These are phyloP conservation scores for Astrothelium subdiscretum DNA, from an alignment of 495 filamentous ascomycete genomes.

Conservation along the genomic window DNA sequence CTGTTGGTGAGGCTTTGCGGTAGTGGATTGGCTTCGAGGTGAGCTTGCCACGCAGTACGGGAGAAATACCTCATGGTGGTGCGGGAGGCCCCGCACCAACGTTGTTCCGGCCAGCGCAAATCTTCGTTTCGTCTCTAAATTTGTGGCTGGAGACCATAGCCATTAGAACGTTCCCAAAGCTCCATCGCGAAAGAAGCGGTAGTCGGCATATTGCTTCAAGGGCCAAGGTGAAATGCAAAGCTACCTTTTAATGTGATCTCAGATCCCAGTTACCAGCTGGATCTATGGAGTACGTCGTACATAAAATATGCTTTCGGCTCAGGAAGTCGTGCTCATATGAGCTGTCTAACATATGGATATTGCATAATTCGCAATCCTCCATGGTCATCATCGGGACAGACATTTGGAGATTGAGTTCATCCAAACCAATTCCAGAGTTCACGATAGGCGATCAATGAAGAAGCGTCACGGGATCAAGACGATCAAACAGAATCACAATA, in stretches of 20 bases:
- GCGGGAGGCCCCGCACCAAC: background rate
- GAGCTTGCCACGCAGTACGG: background rate
- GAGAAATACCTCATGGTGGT: background rate
- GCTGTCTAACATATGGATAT: no score
- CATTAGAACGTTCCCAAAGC: no score
- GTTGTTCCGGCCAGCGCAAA: background rate
- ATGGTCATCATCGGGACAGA: no score
- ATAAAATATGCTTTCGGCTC: no score
- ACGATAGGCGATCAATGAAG: background rate
- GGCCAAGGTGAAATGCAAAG: no score
- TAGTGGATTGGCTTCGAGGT: background rate
- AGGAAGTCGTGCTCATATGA: no score
- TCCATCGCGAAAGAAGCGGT: background rate
- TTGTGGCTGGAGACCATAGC: no score
- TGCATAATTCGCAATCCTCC: no score
- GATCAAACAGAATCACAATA: conserved; percentile 1
- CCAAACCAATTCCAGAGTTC: background rate
- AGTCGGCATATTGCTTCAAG: no score
- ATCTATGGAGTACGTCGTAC: no score
- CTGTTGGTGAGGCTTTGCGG: conserved; percentile 23
- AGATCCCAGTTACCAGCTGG: no score
- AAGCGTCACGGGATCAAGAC: background rate
- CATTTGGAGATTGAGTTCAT: background rate
- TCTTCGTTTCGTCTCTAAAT: background rate
- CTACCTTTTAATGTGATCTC: no score